A percentile compares a stretch with the other conserved stretches of the same genome.
Conservation (phyloP, 805 yeast genomes). For the Teunomyces stri region DNA sequence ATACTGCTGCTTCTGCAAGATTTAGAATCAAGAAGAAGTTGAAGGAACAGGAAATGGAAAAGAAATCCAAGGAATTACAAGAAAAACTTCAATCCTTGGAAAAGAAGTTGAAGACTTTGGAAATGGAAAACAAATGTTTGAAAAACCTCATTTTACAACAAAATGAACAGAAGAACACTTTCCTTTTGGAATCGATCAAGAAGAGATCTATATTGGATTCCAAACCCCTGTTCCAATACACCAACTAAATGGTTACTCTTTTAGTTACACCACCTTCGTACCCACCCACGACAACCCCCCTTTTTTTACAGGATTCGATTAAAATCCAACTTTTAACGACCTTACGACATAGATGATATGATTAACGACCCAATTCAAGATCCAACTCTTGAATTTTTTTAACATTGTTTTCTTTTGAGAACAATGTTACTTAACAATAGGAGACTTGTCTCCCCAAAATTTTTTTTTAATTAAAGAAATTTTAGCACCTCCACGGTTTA, state of each 20-base stretch:
- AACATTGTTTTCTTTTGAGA: background rate
- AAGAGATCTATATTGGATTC: constrained; percentile 21
- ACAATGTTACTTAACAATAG: background rate
- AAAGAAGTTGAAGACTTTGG: constrained; percentile 73
- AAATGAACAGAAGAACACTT: constrained; percentile 39
- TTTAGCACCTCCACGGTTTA: constrained; percentile 8
- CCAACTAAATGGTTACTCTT: constrained; percentile 23
- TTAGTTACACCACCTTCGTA: too few relatives aligned
- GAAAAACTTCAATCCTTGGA: constrained; percentile 67
- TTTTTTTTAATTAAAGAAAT: constrained; percentile 3
- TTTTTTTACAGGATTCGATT: constrained; percentile 15
- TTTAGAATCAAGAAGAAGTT: constrained; percentile 89
- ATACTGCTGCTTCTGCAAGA: constrained; percentile 93
- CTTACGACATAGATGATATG: constrained; percentile 16
- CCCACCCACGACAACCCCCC: background rate
- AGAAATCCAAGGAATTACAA: constrained; percentile 66
- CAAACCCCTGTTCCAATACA: constrained; percentile 27
- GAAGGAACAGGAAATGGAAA: constrained; percentile 89
- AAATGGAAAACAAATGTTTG: constrained; percentile 88
- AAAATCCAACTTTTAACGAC: constrained; percentile 41
- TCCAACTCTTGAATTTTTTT: constrained; percentile 12
- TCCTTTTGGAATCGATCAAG: constrained; percentile 27
- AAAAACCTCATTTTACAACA: constrained; percentile 82
- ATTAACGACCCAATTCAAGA: constrained; percentile 14
- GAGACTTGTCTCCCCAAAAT: background rate